phyloP scores from a whole-genome alignment of 2,329 filamentous ascomycete species.

The Esteya vermicola region DNA sequence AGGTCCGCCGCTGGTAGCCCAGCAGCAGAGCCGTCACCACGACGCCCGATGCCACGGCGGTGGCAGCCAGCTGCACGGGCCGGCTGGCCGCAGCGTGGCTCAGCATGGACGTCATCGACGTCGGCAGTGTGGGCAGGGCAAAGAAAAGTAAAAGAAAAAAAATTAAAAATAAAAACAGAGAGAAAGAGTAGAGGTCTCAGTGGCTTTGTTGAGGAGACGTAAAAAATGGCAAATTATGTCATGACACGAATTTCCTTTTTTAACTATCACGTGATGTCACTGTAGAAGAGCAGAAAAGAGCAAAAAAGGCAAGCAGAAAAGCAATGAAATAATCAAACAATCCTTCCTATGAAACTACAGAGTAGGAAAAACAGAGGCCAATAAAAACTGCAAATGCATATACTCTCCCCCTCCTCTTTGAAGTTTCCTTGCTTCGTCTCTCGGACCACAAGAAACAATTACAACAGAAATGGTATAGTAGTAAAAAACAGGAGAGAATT shows the following conservation, averaged over 20 bases:
- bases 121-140: not conserved
- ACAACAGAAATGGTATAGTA: not conserved
- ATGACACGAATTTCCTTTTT: not conserved
- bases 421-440: not conserved
- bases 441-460: not conserved
- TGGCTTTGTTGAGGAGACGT: too few relatives aligned
- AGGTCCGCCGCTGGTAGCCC: conserved; percentile 45
- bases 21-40: conserved; percentile 46
- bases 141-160: not conserved
- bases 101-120: conserved; percentile 26
- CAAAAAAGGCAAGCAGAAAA: too few relatives aligned
- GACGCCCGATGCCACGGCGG: conserved; percentile 51
- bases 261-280: not conserved
- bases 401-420: too few relatives aligned
- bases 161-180: too few relatives aligned
- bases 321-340: too few relatives aligned
- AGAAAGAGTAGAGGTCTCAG: too few relatives aligned
- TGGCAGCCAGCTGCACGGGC: conserved; percentile 51
- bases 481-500: not conserved
- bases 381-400: too few relatives aligned
- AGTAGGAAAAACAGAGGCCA: too few relatives aligned
- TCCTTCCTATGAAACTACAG: too few relatives aligned
- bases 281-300: too few relatives aligned
- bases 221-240: not conserved
- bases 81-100: conserved; percentile 28